Evolutionary conservation across 352 stramenopile species (phyloP).

Genomic region (Globisporangium carolinianum): DNA sequence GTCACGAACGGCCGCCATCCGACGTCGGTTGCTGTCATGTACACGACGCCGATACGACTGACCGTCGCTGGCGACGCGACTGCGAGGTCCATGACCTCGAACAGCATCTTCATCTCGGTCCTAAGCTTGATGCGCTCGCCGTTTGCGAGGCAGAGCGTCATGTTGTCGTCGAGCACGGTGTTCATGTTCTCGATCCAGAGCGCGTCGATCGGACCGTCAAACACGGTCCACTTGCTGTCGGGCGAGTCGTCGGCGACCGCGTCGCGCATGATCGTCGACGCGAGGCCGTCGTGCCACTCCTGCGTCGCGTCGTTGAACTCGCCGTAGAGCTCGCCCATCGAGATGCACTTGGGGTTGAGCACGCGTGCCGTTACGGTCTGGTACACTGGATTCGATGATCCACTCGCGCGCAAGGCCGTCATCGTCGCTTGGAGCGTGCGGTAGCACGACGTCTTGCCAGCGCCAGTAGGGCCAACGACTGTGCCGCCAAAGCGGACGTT

Average conservation of each 20-base stretch:
- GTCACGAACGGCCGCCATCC: conserved; percentile 89
- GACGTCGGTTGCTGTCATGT: conserved; percentile 79
- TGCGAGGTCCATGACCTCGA: conserved; percentile 91
- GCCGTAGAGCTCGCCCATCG: conserved; percentile 78
- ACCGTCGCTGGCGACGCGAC: conserved; percentile 89
- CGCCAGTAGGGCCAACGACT: conserved; percentile 82
- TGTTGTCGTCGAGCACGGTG: conserved; percentile 94
- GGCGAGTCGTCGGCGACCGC: conserved; percentile 56
- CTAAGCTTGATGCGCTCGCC: conserved; percentile 89
- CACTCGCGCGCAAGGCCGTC: conserved; percentile 62
- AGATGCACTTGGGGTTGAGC: conserved; percentile 85
- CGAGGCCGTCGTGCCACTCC: conserved; percentile 82
- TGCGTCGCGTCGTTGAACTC: conserved; percentile 88
- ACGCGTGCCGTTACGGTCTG: conserved; percentile 64
- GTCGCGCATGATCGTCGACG: conserved; percentile 75
- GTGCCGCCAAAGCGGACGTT: conserved; percentile 91
- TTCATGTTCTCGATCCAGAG: conserved; percentile 97
- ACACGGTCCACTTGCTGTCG: conserved; percentile 88
- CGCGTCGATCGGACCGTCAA: conserved; percentile 92
- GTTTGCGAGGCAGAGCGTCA: conserved; percentile 92
- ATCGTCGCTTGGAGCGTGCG: conserved; percentile 81
- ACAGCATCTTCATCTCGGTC: conserved; percentile 91
- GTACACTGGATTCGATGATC: conserved; percentile 73
- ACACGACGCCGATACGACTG: conserved; percentile 71
- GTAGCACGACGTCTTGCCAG: conserved; percentile 87